Evolutionary conservation across 805 yeast species (phyloP).

Genomic region (Cyberlindnera sargentensis): DNA sequence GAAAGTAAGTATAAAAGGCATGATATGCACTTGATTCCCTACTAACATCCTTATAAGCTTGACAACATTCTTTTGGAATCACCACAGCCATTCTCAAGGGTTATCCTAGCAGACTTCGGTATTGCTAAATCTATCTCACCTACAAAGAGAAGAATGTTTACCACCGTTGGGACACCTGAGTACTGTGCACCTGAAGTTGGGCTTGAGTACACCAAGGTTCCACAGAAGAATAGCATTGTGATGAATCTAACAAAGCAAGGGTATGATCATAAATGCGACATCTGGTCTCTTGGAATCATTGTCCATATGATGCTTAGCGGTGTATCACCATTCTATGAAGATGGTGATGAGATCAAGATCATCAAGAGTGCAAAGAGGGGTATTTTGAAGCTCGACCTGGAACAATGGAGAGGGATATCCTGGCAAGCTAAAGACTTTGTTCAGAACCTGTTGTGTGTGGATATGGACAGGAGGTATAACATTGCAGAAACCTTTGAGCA

Average conservation of each 20-base stretch:
- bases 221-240: conserved; percentile 22
- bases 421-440: conserved; percentile 41
- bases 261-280: conserved; percentile 52
- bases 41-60: conserved; percentile 25
- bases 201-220: conserved; percentile 28
- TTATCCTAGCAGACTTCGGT: conserved; percentile 68
- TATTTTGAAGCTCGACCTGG: conserved; percentile 28
- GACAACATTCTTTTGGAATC: conserved; percentile 55
- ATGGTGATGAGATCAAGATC: conserved; percentile 35
- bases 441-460: conserved; percentile 30
- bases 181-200: conserved; percentile 71
- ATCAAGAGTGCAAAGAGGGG: conserved; percentile 38
- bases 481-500: conserved; percentile 35
- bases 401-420: conserved; percentile 38
- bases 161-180: conserved; percentile 60
- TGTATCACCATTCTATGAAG: conserved; percentile 53
- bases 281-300: conserved; percentile 65
- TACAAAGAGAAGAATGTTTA: conserved; percentile 34
- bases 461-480: conserved; percentile 31
- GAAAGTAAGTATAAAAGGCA: conserved; percentile 50
- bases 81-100: conserved; percentile 44
- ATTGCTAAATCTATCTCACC: conserved; percentile 32
- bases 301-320: conserved; percentile 55
- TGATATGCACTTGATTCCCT: not conserved
- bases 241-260: conserved; percentile 1